Percentiles rank a stretch among this genome's conserved stretches.
These are phyloP conservation scores for Cutaneotrichosporon mucoides DNA, from an alignment of 1,284 basidiomycete genomes.

Conservation along the genomic window DNA sequence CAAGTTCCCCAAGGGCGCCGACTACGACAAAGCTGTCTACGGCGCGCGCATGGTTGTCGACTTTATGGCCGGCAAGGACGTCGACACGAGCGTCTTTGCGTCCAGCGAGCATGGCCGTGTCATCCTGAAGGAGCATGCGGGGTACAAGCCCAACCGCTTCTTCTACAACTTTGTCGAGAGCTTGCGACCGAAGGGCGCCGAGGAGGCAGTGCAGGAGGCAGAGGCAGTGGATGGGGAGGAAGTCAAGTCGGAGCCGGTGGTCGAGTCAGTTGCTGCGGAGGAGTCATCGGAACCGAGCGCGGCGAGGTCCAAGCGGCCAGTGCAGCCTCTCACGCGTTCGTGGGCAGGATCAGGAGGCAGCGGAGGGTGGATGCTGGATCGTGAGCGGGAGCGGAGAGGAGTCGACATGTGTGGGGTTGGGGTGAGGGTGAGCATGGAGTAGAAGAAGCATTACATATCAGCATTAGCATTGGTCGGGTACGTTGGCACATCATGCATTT, in stretches of 20 bases:
- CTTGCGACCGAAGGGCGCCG: not conserved
- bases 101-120: not conserved
- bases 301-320: not conserved
- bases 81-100: constrained; percentile 21
- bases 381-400: not conserved
- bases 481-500: no score
- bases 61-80: constrained; percentile 23
- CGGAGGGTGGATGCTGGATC: not conserved
- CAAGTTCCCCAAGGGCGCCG: not conserved
- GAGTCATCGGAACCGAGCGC: not conserved
- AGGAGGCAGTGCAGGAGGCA: not conserved
- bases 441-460: not conserved
- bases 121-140: not conserved
- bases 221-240: not conserved
- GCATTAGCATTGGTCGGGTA: not conserved
- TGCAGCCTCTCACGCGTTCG: constrained; percentile 8
- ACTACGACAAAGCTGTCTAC: constrained; percentile 28
- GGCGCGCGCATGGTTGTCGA: constrained; percentile 34
- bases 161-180: constrained; percentile 10
- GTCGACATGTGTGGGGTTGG: not conserved
- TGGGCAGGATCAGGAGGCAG: not conserved
- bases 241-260: not conserved
- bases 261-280: not conserved
- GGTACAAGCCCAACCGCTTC: constrained; percentile 9
- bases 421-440: not conserved